These are phyloP conservation scores for Tuber magnatum DNA, from an alignment of 495 filamentous ascomycete species.

Conservation along the genomic window DNA sequence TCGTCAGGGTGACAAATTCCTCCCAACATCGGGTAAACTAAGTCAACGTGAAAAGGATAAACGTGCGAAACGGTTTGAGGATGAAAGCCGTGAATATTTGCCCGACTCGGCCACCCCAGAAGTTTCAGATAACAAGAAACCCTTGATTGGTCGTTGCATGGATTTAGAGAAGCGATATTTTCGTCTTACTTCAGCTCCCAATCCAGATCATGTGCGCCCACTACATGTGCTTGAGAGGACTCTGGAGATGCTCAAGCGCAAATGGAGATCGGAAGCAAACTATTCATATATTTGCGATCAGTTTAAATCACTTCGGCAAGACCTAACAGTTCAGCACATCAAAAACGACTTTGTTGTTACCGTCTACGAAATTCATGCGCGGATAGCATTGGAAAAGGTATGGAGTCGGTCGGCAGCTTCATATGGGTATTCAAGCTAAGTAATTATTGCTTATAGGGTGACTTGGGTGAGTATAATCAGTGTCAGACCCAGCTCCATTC, in stretches of 20 bases:
- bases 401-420: constrained; percentile 11
- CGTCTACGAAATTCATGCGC: constrained; percentile 95
- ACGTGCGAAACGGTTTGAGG: constrained; percentile 77
- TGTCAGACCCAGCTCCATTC: constrained; percentile 95
- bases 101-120: constrained; percentile 55
- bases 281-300: constrained; percentile 98
- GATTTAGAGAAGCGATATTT: constrained; percentile 90
- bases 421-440: constrained; percentile 7
- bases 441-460: constrained; percentile 49
- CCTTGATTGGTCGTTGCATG: constrained; percentile 77
- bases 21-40: constrained; percentile 58
- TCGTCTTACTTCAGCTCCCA: constrained; percentile 80
- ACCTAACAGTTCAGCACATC: constrained; percentile 95
- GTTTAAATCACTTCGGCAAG: constrained; percentile 96
- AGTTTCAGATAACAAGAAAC: constrained; percentile 52
- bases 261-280: constrained; percentile 89
- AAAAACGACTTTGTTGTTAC: constrained; percentile 89
- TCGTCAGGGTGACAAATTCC: constrained; percentile 42
- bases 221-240: constrained; percentile 70
- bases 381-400: constrained; percentile 88
- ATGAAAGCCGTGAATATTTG: constrained; percentile 55
- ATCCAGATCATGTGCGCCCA: constrained; percentile 82
- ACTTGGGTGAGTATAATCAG: constrained; percentile 99
- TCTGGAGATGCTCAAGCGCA: constrained; percentile 79
- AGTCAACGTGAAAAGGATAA: constrained; percentile 87